Conservation (phyloP, 1,284 basidiomycete genomes). For the Abortiporus biennis region DNA sequence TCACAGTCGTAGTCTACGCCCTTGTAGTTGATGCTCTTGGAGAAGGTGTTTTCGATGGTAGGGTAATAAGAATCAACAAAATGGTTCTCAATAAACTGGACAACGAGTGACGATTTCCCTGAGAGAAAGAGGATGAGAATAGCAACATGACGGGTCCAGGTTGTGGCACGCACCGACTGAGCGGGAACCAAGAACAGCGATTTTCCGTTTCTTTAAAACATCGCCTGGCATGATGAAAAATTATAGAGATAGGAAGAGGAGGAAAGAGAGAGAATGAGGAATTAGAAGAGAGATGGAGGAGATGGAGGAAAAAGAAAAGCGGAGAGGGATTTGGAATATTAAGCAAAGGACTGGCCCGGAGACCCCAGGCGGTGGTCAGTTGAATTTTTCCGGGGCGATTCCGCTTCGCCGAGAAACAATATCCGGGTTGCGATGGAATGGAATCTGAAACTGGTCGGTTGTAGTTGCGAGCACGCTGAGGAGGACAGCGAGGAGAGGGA, state of each 20-base stretch:
- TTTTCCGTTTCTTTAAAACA: constrained; percentile 79
- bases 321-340: no score
- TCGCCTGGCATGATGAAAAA: constrained; percentile 38
- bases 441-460: no score
- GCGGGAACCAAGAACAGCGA: constrained; percentile 75
- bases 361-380: no score
- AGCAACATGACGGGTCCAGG: constrained; percentile 14
- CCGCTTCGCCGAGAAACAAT: no score
- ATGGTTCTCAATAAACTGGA: constrained; percentile 67
- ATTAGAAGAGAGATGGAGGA: neutral
- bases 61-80: constrained; percentile 87
- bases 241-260: constrained; percentile 6
- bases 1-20: constrained; percentile 90
- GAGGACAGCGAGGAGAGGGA: no score
- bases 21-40: constrained; percentile 81
- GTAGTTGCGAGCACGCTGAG: no score
- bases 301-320: constrained; percentile 4
- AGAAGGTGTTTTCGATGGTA: constrained; percentile 88
- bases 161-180: constrained; percentile 59
- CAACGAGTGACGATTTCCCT: constrained; percentile 79
- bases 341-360: no score
- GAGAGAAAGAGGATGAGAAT: constrained; percentile 13
- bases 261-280: neutral
- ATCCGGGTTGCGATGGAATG: no score
- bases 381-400: no score